Percentiles rank a stretch among this genome's conserved stretches.
Evolutionary conservation across 1,284 basidiomycete genomes (phyloP).

Genomic region (Cutaneotrichosporon spelunceum): DNA sequence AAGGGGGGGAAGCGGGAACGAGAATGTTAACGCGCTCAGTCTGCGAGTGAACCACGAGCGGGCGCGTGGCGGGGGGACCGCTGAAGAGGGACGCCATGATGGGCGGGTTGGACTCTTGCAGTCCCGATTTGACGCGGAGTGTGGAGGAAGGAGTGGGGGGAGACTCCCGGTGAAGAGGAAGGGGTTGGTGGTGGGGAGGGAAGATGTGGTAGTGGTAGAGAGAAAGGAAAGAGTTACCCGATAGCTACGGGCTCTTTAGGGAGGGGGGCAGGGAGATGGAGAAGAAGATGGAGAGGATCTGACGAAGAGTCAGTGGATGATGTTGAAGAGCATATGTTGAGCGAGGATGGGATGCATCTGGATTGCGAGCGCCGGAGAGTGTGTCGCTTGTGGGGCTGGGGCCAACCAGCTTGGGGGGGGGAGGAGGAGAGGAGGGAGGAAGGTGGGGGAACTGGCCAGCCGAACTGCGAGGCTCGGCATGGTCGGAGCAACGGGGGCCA

Average conservation of each 20-base stretch:
- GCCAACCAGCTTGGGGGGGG: background rate
- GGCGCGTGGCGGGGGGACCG: conserved; percentile 44
- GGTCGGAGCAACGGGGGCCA: conserved; percentile 1
- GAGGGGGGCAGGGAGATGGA: conserved; percentile 11
- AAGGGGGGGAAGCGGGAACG: conserved; percentile 67
- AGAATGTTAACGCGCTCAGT: conserved; percentile 64
- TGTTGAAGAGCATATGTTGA: conserved; percentile 5
- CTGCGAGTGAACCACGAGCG: conserved; percentile 51
- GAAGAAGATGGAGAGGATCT: conserved; percentile 6
- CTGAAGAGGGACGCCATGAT: conserved; percentile 49
- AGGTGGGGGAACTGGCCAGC: too few species aligned
- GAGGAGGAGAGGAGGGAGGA: background rate
- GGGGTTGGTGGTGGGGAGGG: conserved; percentile 3
- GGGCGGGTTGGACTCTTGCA: conserved; percentile 27
- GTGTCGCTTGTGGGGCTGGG: background rate
- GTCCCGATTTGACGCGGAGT: conserved; percentile 16
- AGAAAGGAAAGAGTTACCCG: conserved; percentile 9
- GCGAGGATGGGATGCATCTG: conserved; percentile 2
- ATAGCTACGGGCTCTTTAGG: conserved; percentile 8
- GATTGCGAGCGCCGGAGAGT: background rate
- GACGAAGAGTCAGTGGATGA: conserved; percentile 10
- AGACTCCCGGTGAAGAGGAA: conserved; percentile 5
- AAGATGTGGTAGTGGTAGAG: background rate
- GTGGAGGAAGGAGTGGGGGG: conserved; percentile 8
- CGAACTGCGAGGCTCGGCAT: background rate